Percentiles rank a stretch among this genome's conserved stretches.
phyloP scores from a whole-genome alignment of 208 protist genomes.

The Acanthamoeba rhysodes region DNA sequence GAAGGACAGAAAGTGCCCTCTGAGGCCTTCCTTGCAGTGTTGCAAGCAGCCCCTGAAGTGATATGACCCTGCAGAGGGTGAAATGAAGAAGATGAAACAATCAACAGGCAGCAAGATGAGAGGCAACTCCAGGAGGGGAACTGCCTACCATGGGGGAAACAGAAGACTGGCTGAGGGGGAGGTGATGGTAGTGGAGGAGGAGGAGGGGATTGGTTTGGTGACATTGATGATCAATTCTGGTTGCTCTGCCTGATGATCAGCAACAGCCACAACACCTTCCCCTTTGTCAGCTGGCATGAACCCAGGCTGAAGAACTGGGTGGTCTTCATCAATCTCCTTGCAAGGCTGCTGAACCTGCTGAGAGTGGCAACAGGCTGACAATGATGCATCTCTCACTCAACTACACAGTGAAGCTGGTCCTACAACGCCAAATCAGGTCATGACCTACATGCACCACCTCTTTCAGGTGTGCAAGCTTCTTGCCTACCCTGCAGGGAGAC shows the following conservation, averaged over 20 bases:
- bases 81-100: too few relatives aligned
- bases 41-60: too few relatives aligned
- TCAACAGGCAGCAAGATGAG: too few relatives aligned
- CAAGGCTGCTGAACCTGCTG: not conserved
- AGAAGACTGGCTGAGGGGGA: too few relatives aligned
- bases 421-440: not conserved
- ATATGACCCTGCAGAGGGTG: too few relatives aligned
- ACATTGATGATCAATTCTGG: conserved; percentile 7
- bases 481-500: too few relatives aligned
- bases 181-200: not conserved
- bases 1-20: too few relatives aligned
- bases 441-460: not conserved
- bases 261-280: not conserved
- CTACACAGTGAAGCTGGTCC: not conserved
- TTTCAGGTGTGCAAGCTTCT: not conserved
- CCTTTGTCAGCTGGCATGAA: not conserved
- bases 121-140: too few relatives aligned
- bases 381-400: not conserved
- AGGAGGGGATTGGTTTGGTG: not conserved
- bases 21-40: too few relatives aligned
- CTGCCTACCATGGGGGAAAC: too few relatives aligned
- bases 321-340: not conserved
- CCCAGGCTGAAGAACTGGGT: not conserved
- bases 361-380: not conserved
- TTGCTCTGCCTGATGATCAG: not conserved